Percentiles rank a stretch among this genome's conserved stretches.
phyloP scores from a whole-genome alignment of 495 filamentous ascomycete genomes.

The Neurospora sublineolata region DNA sequence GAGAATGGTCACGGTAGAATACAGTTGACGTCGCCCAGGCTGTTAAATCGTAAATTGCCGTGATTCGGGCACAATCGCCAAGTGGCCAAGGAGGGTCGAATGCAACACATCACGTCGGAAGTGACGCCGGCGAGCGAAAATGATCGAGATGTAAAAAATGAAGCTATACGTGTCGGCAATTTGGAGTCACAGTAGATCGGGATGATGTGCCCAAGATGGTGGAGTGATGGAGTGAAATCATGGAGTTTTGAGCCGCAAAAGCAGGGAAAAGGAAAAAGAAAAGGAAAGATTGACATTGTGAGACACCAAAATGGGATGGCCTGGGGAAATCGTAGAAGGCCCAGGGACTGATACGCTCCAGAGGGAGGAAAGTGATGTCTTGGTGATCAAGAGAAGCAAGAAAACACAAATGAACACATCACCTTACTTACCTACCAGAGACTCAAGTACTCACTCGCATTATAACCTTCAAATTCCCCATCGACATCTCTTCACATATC shows the following conservation, averaged over 20 bases:
- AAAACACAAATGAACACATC: neutral
- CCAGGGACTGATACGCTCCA: neutral
- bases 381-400: neutral
- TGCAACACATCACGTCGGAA: neutral
- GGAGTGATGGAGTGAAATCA: neutral
- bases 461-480: neutral
- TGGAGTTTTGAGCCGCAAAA: neutral
- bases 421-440: neutral
- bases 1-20: neutral
- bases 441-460: neutral
- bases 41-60: neutral
- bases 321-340: neutral
- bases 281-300: neutral
- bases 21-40: neutral
- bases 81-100: neutral
- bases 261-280: neutral
- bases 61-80: neutral
- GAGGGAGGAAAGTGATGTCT: neutral
- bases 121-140: neutral
- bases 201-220: neutral
- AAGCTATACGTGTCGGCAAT: neutral
- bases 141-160: neutral
- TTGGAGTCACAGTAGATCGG: neutral
- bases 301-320: neutral
- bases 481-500: neutral